A percentile compares a stretch with the other conserved stretches of the same genome.
These are phyloP conservation scores for Trichoderma breve DNA, from an alignment of 2,329 filamentous ascomycete species.

Conservation along the genomic window DNA sequence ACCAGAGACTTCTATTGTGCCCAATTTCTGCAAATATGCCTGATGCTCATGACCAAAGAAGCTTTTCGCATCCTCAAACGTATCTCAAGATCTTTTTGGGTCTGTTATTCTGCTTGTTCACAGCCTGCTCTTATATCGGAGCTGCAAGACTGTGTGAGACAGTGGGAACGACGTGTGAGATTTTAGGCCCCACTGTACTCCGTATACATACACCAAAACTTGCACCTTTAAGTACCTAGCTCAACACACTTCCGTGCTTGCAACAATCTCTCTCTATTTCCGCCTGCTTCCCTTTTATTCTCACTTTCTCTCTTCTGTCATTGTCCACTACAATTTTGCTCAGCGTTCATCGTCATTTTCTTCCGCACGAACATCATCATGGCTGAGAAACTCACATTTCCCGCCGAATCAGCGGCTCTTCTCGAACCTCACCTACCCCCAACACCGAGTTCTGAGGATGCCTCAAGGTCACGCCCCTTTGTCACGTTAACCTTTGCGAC, in stretches of 20 bases:
- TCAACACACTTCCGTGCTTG: neutral
- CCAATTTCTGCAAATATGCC: neutral
- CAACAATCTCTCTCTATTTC: neutral
- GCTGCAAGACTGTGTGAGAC: neutral
- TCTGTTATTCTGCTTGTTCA: neutral
- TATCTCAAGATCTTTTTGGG: neutral
- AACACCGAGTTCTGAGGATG: neutral
- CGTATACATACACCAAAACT: neutral
- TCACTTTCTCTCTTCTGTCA: neutral
- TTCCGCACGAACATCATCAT: constrained; percentile 25
- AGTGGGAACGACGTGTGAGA: neutral
- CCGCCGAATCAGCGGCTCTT: constrained; percentile 31
- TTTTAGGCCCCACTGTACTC: neutral
- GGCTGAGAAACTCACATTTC: constrained; percentile 36
- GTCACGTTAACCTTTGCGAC: constrained; percentile 87
- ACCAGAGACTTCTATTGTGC: neutral
- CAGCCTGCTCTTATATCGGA: too few relatives aligned
- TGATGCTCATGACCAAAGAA: neutral
- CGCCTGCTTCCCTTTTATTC: neutral
- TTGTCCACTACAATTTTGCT: too few relatives aligned
- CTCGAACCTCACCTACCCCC: constrained; percentile 37
- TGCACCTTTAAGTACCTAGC: too few relatives aligned
- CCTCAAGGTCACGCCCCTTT: constrained; percentile 39
- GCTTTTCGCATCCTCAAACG: neutral
- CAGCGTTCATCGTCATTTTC: neutral